Evolutionary conservation across 2,329 filamentous ascomycete species (phyloP).

Genomic region (Helotiales sp.): DNA sequence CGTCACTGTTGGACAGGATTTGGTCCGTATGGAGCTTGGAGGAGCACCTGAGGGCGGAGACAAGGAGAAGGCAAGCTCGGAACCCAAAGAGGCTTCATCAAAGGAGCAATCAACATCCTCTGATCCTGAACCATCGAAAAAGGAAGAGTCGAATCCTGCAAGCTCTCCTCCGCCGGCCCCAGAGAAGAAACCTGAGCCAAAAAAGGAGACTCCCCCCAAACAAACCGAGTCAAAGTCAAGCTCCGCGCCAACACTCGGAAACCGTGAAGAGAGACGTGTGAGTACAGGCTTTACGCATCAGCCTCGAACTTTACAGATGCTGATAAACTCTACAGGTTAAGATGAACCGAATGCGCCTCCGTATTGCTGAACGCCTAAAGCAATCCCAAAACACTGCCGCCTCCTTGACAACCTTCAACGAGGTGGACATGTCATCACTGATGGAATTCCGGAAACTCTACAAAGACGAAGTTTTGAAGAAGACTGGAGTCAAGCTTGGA

Average conservation of each 20-base stretch:
- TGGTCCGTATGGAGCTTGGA: conserved; percentile 84
- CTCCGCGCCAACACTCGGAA: conserved; percentile 61
- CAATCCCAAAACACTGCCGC: conserved; percentile 99
- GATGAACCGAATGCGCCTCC: conserved; percentile 99
- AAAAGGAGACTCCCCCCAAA: conserved; percentile 46
- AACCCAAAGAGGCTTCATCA: conserved; percentile 64
- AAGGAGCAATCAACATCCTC: conserved; percentile 62
- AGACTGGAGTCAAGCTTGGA: conserved; percentile 96
- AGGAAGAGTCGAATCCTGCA: conserved; percentile 44
- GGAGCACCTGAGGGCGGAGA: conserved; percentile 62
- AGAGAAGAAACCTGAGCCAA: conserved; percentile 50
- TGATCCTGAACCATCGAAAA: conserved; percentile 42
- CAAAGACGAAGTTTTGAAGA: conserved; percentile 96
- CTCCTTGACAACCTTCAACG: conserved; percentile 97
- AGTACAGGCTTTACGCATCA: conserved; percentile 43
- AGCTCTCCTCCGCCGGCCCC: conserved; percentile 47
- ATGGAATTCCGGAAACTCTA: conserved; percentile 98
- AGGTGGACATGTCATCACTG: conserved; percentile 97
- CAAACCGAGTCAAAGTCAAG: conserved; percentile 39
- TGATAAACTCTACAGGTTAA: conserved; percentile 70
- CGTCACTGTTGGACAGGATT: conserved; percentile 89
- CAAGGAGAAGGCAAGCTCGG: conserved; percentile 54
- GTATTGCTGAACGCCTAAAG: conserved; percentile 97
- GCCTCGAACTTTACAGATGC: neutral
- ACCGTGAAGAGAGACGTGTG: conserved; percentile 86